Base-by-base conservation (phyloP, 345 rosid genomes). In the Populus ilicifolia region DNA sequence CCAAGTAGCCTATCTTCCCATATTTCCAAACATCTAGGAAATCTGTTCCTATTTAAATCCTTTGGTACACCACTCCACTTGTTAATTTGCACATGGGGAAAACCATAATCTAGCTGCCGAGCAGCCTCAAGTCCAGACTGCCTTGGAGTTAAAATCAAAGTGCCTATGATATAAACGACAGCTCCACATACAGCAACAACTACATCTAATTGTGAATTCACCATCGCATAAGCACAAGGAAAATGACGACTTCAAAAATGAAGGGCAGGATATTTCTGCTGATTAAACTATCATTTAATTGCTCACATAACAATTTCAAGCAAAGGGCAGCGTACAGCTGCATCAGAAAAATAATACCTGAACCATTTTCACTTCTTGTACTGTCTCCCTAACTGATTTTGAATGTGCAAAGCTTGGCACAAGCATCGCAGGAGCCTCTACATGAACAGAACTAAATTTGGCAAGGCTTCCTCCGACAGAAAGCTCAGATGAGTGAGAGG, bases 361-460 rank as follows among this genome's bases (percentile, higher is more conserved):
- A 71, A 94, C 89, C 94, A 94, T 89, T 83, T 85, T 88, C 73
- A 90, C 92, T 87, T 92, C 94, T 76, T 90, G 92, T 61, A 94
- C 84, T n/a, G 89, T 83, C 83, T 86, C 93, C 85, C 89, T 89
- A 67, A 93, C 97, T 21, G 97, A 91, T 74, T 87, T 81, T 9
- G 94, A 92, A 52, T 70, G 96, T 48, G 83, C 92, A 71, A 92
- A 86, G 80, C 86, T 92, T 16, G 97, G 96, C 76, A 91, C 79
- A 75, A 90, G 84, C 93, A 88, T 89, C 25, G 85, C 94, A 48
- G 97, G 93, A 52, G 93, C 82, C 50, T 89, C 96, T 63, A 54
- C 75, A 65, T 86, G 59, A 65, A 79, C 73, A 69, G 81, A 77
- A 48, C 71, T 80, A 43, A 71, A 75, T 84, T 82, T 89, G 68